A percentile compares a stretch with the other conserved stretches of the same genome.
Evolutionary conservation across 106 monocot genomes (phyloP).

Genomic region (Iris macrosiphon): DNA sequence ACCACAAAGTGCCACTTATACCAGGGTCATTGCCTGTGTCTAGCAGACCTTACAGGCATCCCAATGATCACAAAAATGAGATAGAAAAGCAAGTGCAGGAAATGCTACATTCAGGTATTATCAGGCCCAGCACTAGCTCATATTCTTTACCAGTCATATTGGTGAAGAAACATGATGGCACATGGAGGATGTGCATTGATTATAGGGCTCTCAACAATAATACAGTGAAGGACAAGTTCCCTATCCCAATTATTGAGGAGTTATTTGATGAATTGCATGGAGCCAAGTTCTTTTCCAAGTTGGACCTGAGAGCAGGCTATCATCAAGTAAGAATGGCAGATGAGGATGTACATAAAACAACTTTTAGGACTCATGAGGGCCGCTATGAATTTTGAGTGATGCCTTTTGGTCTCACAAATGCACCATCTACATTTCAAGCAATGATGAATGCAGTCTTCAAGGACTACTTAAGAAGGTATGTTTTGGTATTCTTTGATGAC

Average conservation of each 20-base stretch:
- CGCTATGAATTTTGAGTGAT: slow-evolving; percentile 11
- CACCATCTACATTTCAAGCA: slow-evolving; percentile 5
- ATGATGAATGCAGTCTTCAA: neutral
- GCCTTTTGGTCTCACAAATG: slow-evolving; percentile 8
- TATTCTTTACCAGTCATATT: neutral
- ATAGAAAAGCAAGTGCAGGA: neutral
- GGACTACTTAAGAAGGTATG: slow-evolving; percentile 1
- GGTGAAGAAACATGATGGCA: neutral
- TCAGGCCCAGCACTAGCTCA: neutral
- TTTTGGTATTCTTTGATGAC: slow-evolving; percentile 8
- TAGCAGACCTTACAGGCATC: no score
- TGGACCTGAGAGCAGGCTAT: neutral
- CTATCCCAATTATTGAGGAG: neutral
- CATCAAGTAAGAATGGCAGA: neutral
- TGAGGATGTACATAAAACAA: neutral
- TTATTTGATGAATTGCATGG: slow-evolving; percentile 12
- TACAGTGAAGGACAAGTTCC: neutral
- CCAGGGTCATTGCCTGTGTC: no score
- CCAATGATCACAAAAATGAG: no score
- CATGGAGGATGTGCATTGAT: neutral
- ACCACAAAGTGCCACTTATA: no score
- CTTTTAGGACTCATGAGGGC: slow-evolving; percentile 10
- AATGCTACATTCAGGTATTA: neutral
- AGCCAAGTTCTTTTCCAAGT: neutral
- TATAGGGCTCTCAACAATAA: neutral